Evolutionary conservation across 2,329 filamentous ascomycete genomes (phyloP).

Genomic region (Huntiella decipiens): DNA sequence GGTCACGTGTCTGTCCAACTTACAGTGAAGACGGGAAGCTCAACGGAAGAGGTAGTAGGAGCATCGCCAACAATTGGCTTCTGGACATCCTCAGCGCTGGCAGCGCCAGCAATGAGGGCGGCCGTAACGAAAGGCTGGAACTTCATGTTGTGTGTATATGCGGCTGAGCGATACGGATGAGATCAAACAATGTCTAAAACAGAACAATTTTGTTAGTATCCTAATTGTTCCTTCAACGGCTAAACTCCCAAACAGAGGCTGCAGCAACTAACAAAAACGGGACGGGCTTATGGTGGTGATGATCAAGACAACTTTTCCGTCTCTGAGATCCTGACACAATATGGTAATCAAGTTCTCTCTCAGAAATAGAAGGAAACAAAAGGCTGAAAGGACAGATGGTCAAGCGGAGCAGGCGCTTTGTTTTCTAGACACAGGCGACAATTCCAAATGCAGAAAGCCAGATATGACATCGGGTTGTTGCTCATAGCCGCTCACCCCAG

Average conservation of each 20-base stretch:
- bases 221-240: background rate
- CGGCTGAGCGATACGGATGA: background rate
- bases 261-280: background rate
- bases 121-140: conserved; percentile 64
- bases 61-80: conserved; percentile 41
- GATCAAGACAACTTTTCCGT: no score
- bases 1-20: conserved; percentile 21
- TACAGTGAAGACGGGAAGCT: conserved; percentile 76
- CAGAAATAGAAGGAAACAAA: background rate
- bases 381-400: background rate
- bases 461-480: conserved; percentile 1
- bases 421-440: background rate
- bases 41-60: conserved; percentile 38
- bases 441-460: background rate
- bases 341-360: background rate
- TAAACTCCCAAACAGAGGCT: background rate
- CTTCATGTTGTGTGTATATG: conserved; percentile 45
- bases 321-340: background rate
- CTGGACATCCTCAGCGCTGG: conserved; percentile 12
- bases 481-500: background rate
- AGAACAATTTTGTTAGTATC: background rate
- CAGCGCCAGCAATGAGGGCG: conserved; percentile 39
- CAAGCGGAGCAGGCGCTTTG: background rate
- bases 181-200: background rate
- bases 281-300: background rate